Conservation (phyloP, 441 rosid genomes). For the Theobroma grandiflorum region DNA sequence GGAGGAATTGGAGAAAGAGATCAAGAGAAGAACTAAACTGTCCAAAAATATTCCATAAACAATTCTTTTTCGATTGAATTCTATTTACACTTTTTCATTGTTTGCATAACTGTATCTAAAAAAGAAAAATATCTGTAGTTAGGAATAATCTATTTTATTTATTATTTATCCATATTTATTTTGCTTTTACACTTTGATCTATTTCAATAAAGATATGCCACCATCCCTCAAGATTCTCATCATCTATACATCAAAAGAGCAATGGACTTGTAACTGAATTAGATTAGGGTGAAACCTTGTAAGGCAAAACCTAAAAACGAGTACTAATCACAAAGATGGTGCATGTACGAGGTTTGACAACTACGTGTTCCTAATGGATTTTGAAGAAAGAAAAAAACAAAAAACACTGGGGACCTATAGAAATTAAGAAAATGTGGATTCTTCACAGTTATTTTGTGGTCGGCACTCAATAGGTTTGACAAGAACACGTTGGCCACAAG, state of each 20-base stretch:
- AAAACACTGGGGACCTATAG: no score
- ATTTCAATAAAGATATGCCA: no score
- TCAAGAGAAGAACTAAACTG: conserved; percentile 36
- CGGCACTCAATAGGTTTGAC: no score
- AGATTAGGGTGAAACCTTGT: no score
- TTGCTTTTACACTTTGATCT: background rate
- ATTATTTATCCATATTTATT: background rate
- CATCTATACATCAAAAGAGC: background rate
- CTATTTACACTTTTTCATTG: background rate
- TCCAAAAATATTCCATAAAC: background rate
- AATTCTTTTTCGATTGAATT: background rate
- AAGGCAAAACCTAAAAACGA: no score
- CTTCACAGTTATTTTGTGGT: no score
- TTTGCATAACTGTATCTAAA: background rate
- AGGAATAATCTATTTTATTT: background rate
- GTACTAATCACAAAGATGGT: no score
- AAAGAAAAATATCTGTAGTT: background rate
- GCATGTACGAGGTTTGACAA: no score
- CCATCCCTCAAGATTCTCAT: background rate
- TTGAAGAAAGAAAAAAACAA: no score
- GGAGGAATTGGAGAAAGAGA: conserved; percentile 54
- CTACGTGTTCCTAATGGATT: no score
- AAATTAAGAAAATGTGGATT: no score
- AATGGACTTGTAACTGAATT: background rate
- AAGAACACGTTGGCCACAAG: no score